Evolutionary conservation across 2,329 filamentous ascomycete species (phyloP).

Genomic region (Coniella vitis): DNA sequence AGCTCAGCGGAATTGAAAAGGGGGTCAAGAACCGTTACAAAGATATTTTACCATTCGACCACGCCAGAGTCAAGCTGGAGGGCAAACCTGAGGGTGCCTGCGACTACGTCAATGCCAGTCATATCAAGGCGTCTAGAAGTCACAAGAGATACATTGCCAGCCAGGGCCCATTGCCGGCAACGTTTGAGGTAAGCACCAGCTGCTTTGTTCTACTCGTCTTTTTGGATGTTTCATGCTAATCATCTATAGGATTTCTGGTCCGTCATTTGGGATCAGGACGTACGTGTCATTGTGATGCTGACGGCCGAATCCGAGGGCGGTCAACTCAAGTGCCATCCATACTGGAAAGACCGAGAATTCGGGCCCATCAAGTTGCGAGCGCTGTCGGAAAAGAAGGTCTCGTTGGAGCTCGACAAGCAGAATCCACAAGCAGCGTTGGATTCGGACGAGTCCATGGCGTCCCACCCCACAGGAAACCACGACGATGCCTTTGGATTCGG

Average conservation of each 20-base stretch:
- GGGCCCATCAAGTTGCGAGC: constrained; percentile 68
- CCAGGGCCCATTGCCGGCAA: constrained; percentile 86
- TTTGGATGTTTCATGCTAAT: no score
- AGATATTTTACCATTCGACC: constrained; percentile 94
- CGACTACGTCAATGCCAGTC: constrained; percentile 94
- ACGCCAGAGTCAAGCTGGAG: constrained; percentile 76
- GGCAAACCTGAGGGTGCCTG: constrained; percentile 61
- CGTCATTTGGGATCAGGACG: constrained; percentile 93
- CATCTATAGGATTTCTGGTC: constrained; percentile 84
- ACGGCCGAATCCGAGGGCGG: constrained; percentile 92
- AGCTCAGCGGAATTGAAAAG: constrained; percentile 89
- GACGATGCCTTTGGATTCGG: constrained; percentile 17
- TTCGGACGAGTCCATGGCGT: constrained; percentile 23
- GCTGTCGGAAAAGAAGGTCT: constrained; percentile 76
- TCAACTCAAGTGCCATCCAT: constrained; percentile 89
- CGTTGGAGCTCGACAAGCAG: constrained; percentile 60
- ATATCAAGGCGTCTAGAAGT: constrained; percentile 71
- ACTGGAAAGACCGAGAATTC: constrained; percentile 78
- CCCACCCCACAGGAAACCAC: constrained; percentile 17
- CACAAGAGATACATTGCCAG: constrained; percentile 94
- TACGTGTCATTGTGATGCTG: constrained; percentile 91
- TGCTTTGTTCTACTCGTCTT: not conserved
- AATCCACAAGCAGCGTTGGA: constrained; percentile 30
- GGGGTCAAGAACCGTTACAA: constrained; percentile 96
- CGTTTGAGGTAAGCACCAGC: constrained; percentile 66